Base-by-base conservation (phyloP, 2,329 filamentous ascomycete genomes). In the Trichoderma polysporum region DNA sequence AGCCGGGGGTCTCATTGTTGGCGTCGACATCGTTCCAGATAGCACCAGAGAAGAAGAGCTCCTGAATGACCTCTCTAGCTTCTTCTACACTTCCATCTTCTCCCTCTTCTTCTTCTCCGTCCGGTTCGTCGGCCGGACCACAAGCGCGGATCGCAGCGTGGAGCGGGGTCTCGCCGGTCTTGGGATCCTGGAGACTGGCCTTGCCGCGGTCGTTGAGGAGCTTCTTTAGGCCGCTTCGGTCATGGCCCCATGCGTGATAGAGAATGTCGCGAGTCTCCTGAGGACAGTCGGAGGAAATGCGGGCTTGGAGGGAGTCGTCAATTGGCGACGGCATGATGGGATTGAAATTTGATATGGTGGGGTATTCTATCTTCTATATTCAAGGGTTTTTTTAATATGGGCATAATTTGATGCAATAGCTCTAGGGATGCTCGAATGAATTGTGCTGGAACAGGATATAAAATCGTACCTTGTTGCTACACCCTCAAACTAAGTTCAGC, bases 1-100 rank as follows among this genome's bases (percentile, higher is more conserved):
- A 98, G 8, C 93, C 95, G 0, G 95, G 93, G 3, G 95, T 98
- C 83, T 98, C 94, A 73, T 93, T 86, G 72, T 92, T 90, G 71
- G 83, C 80, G 77, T 98, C 93, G 66, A 98, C 83, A 76, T 97
- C 94, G 80, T 99, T 99, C 95, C 95, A 99, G 72, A 98, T 97
- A 12, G 93, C 95, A 35, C 95, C 95, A 72, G 91, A 90, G 74
- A 94, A 86, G 68, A 98, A 88, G 8, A 98, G 84, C 74, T 95
- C 86, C 71, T 87, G 86, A 4, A 97, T 82, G 0, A 90, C 90
- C 61, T 88, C 86, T 65, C 85, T 84, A 2, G 89, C 91, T 45
- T 86, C 85, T 54, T 89, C 85, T 35, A 91, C 77, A 29, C 78
- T 76, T 62, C 79, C 72, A 29, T 80, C 78, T 27, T 80, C 79